These are phyloP conservation scores for Metschnikowia chrysomelidarum DNA, from an alignment of 805 yeast genomes.

Conservation along the genomic window DNA sequence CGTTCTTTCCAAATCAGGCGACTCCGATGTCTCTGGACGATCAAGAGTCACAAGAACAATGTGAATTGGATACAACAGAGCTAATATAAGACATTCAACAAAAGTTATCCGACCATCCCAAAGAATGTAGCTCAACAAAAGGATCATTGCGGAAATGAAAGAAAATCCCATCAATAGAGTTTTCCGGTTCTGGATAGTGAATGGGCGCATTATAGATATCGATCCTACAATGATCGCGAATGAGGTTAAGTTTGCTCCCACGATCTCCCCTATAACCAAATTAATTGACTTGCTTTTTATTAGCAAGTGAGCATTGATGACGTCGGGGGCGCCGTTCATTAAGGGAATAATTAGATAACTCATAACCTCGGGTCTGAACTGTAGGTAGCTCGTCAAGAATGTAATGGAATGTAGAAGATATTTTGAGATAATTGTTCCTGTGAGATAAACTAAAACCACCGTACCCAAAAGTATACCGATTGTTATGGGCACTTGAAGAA, in stretches of 20 bases:
- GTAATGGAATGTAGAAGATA: slow-evolving; percentile 33
- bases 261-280: slow-evolving; percentile 36
- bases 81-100: slow-evolving; percentile 30
- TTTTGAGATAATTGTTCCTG: slow-evolving; percentile 35
- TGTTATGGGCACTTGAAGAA: slow-evolving; percentile 1
- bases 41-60: slow-evolving; percentile 6
- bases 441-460: slow-evolving; percentile 19
- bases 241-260: slow-evolving; percentile 35
- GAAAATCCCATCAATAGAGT: slow-evolving; percentile 26
- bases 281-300: slow-evolving; percentile 29
- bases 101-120: slow-evolving; percentile 35
- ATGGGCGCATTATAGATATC: slow-evolving; percentile 26
- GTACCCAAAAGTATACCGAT: slow-evolving; percentile 3
- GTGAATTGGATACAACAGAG: slow-evolving; percentile 18
- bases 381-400: slow-evolving; percentile 23
- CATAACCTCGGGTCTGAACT: slow-evolving; percentile 29
- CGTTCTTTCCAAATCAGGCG: slow-evolving; percentile 4
- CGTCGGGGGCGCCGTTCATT: slow-evolving; percentile 38
- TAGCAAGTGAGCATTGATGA: slow-evolving; percentile 33
- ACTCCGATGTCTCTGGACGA: background rate
- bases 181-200: slow-evolving; percentile 20
- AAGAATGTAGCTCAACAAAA: slow-evolving; percentile 27
- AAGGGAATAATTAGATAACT: slow-evolving; percentile 36
- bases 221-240: slow-evolving; percentile 35
- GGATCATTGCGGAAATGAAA: slow-evolving; percentile 28